Conservation (phyloP, 1,284 basidiomycete species). For the Thelephora terrestris region DNA sequence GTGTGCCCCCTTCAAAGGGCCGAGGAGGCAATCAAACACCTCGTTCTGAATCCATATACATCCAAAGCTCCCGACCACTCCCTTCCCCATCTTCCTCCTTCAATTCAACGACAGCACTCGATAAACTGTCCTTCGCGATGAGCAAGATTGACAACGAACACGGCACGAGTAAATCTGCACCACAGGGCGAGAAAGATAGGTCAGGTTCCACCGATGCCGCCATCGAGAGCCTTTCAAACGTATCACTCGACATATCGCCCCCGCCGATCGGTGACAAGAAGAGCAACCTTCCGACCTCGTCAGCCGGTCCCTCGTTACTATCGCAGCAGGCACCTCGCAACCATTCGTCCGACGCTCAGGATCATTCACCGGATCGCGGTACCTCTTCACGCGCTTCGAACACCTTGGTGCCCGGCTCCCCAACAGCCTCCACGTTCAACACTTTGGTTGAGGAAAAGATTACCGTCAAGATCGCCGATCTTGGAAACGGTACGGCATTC, state of each 20-base stretch:
- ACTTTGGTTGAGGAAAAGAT: slow-evolving; percentile 57
- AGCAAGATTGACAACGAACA: slow-evolving; percentile 51
- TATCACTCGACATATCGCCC: slow-evolving; percentile 44
- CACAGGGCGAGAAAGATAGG: slow-evolving; percentile 18
- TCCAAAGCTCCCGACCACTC: slow-evolving; percentile 90
- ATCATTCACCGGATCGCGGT: slow-evolving; percentile 6
- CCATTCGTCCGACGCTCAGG: background rate
- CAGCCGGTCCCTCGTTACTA: slow-evolving; percentile 61
- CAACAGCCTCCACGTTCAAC: slow-evolving; percentile 18
- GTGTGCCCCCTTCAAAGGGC: slow-evolving; percentile 91
- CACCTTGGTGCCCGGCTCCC: slow-evolving; percentile 18
- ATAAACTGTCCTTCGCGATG: slow-evolving; percentile 92
- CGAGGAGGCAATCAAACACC: slow-evolving; percentile 97
- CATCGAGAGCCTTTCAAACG: slow-evolving; percentile 53
- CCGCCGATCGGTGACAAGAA: slow-evolving; percentile 45
- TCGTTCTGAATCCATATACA: slow-evolving; percentile 79
- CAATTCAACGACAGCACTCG: slow-evolving; percentile 72
- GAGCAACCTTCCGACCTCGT: background rate
- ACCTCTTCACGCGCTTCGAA: slow-evolving; percentile 4
- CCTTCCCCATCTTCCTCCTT: slow-evolving; percentile 71
- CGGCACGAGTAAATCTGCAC: slow-evolving; percentile 14
- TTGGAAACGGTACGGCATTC: slow-evolving; percentile 70
- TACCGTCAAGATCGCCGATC: slow-evolving; percentile 97
- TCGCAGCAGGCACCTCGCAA: slow-evolving; percentile 60
- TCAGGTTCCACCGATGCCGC: slow-evolving; percentile 35